Base-by-base conservation (phyloP, 228 moss, liverwort and hornwort species). In the Sphagnum magellanicum region DNA sequence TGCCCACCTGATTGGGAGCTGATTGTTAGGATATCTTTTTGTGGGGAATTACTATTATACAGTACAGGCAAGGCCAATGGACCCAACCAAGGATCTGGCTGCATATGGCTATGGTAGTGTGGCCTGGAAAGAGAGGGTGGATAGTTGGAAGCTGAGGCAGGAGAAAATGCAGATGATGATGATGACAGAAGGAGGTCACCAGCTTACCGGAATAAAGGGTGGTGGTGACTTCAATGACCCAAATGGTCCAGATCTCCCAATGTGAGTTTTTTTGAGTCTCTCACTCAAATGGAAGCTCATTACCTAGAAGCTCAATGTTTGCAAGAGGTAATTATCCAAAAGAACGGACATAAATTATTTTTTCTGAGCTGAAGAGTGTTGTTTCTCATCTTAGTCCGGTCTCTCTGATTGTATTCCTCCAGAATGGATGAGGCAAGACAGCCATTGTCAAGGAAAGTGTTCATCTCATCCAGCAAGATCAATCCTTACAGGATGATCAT, bases 151-250 rank as follows among this genome's bases (percentile, higher is more conserved):
- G 77, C 84, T 90, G 70, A 90, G 93, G 49, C 97, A 98, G 59
- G 93, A 78, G 74, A 98, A 98, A 75, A 78, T 98, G 93, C 97
- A 98, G 75, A 91, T 98, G 90, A 93, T 90, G 91, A 93, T 92
- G 97, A 90, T 90, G 0, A 93, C 93, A 65, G 93, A 93, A 5
- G 91, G 90, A 0, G 87, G 76, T 71, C 77, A 89, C 63, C 79
- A 88, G 9, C 74, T 90, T 8, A n/a, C 61, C 3, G 81, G 78
- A 15, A 84, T 73, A 57, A 78, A 78, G 8, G 85, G 82, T 53
- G 95, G 90, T 8, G 72, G 81, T 48, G 93, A 91, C 67, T 89
- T 83, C 49, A 81, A 79, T 46, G 66, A 65, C 0, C 75, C 80
- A 0, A 78, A 85, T 70, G 97, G 97, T 6, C 98, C 98, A 7